A percentile compares a stretch with the other conserved stretches of the same genome.
Conservation (phyloP, 1,284 basidiomycete genomes). For the Marasmius fiardii region DNA sequence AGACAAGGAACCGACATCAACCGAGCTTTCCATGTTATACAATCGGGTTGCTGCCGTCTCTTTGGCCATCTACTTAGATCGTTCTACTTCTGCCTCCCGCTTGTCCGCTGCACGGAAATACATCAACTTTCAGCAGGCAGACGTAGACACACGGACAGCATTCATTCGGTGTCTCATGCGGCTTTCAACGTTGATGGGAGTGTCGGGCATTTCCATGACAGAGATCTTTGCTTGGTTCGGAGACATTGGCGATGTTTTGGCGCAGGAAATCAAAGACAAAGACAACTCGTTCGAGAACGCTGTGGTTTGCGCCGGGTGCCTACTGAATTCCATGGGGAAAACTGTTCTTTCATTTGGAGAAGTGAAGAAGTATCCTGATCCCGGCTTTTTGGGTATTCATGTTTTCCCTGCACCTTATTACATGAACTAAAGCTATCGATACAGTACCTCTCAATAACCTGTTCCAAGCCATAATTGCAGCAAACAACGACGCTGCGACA, state of each 20-base stretch:
- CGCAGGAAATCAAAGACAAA: constrained; percentile 40
- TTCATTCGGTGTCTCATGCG: constrained; percentile 80
- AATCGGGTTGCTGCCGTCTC: constrained; percentile 84
- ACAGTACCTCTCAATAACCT: constrained; percentile 20
- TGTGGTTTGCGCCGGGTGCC: constrained; percentile 40
- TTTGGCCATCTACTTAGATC: constrained; percentile 72
- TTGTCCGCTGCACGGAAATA: constrained; percentile 64
- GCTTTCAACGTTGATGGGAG: constrained; percentile 65
- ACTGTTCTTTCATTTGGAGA: constrained; percentile 55
- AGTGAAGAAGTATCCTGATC: constrained; percentile 60
- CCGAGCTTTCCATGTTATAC: constrained; percentile 78
- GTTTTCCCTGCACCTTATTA: neutral
- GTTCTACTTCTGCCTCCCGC: constrained; percentile 47
- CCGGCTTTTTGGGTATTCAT: constrained; percentile 43
- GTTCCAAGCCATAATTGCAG: constrained; percentile 1
- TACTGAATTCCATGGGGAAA: constrained; percentile 60
- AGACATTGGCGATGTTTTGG: constrained; percentile 57
- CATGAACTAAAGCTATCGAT: neutral
- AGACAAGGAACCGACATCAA: constrained; percentile 44
- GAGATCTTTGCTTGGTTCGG: constrained; percentile 67
- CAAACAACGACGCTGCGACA: constrained; percentile 24
- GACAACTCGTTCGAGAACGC: constrained; percentile 20
- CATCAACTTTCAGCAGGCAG: constrained; percentile 67
- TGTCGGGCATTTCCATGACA: constrained; percentile 52
- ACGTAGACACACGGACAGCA: constrained; percentile 67